Evolutionary conservation across 352 stramenopile genomes (phyloP), one percentile per base, ranked within the genome.

Genomic region (Halophytophthora polymorphica): DNA sequence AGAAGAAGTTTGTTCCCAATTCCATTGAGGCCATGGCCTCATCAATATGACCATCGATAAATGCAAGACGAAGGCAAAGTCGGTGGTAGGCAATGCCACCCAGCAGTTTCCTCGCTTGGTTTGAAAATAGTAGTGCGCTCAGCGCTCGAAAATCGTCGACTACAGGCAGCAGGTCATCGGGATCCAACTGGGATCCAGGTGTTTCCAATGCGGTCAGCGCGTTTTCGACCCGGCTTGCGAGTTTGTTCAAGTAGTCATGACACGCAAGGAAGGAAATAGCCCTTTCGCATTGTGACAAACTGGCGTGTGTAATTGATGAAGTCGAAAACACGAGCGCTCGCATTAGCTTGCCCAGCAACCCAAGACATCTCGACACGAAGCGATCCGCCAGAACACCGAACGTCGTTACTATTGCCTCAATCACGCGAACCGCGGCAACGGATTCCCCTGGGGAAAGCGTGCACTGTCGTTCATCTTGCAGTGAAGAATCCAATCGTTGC

Each of bases 91-190:
- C 38, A 3, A 38, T 35, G 13, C 28, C 25, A 35, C 52, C 58
- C 4, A 65, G 39, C 15, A 56, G 43, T 21, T 53, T 56, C 33
- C 56, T 64, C 7, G 29, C 25, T 53, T 57, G 50, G 25, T 25
- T 62, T 13, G 53, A 69, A 48, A 59, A 36, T 6, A 71, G 43
- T 35, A 69, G 43, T 28, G 58, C 42, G 51, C 53, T 18, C 10
- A 71, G 46, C 34, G 63, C 50, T 35, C 50, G 61, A 3, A 66
- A 58, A 50, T 66, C 58, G 31, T 58, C 53, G 15, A 23, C 6
- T 11, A 50, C 25, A 7, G 38, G 25, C 19, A 43, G 10, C 18
- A 61, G 45, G 40, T 8, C 21, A n/a, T n/a, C 42, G 33, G 14
- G 29, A 3, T 57, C 42, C 13, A 34, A 31, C 13, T 31, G 25